A percentile compares a stretch with the other conserved stretches of the same genome.
phyloP scores from a whole-genome alignment of 2,329 filamentous ascomycete species.

The Scortechinia acanthostroma region DNA sequence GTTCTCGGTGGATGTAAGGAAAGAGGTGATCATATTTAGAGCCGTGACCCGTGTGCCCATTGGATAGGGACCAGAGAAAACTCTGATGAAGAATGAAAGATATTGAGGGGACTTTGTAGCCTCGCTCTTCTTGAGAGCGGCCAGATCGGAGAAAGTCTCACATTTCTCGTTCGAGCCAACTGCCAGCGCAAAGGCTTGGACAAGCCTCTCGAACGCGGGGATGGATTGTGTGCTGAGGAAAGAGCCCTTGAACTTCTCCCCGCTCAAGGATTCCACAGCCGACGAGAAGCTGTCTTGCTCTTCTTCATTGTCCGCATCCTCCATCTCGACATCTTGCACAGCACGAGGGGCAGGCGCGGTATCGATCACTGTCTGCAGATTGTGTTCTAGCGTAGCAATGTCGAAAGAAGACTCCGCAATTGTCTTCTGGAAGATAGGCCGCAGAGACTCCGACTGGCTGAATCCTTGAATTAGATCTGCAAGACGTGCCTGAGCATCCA shows the following conservation, averaged over 20 bases:
- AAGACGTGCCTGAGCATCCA: background rate
- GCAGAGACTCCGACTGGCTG: background rate
- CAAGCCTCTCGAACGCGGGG: background rate
- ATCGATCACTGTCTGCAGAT: background rate
- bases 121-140: conserved; percentile 42
- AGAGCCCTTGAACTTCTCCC: background rate
- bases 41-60: conserved; percentile 63
- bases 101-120: conserved; percentile 59
- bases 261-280: background rate
- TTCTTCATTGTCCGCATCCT: background rate
- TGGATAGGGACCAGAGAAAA: conserved; percentile 69
- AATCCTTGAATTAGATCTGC: background rate
- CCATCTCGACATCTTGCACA: background rate
- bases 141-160: conserved; percentile 41
- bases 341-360: background rate
- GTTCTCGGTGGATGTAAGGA: conserved; percentile 41
- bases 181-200: background rate
- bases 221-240: background rate
- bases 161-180: conserved; percentile 22
- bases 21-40: conserved; percentile 53
- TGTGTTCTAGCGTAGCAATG: background rate
- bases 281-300: background rate
- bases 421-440: background rate
- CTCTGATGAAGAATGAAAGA: conserved; percentile 67
- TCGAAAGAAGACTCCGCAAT: conserved; percentile 1